Evolutionary conservation across 371 early-diverging fungal species (phyloP).

Genomic region (Homolaphlyctis polyrhiza): DNA sequence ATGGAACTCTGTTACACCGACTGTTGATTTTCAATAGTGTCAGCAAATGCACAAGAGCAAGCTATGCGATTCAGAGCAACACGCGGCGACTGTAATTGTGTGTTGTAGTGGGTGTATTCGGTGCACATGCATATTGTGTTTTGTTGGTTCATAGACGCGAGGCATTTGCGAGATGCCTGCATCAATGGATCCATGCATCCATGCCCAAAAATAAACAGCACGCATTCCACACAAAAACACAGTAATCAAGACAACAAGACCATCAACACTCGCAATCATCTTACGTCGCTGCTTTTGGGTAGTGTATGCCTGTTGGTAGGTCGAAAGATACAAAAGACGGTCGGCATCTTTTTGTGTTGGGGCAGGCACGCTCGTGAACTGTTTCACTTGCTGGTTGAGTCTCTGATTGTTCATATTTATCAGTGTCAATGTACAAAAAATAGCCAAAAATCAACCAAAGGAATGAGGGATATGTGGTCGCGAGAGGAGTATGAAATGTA

Average conservation of each 20-base stretch:
- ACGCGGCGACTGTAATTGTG: neutral
- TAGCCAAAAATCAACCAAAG: too few species aligned
- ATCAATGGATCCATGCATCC: too few species aligned
- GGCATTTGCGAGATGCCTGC: too few species aligned
- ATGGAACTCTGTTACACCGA: constrained; percentile 2
- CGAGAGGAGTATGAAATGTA: too few species aligned
- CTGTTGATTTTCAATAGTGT: neutral
- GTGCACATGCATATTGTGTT: neutral
- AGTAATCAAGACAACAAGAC: too few species aligned
- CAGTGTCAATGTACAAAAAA: neutral
- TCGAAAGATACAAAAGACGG: constrained; percentile 8
- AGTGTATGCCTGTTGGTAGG: constrained; percentile 13
- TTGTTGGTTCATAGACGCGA: too few species aligned
- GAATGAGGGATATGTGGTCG: too few species aligned
- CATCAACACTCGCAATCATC: too few species aligned
- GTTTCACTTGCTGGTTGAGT: neutral
- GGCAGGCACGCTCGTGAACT: neutral
- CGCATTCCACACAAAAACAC: neutral
- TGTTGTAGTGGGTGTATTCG: neutral
- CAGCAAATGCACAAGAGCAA: neutral
- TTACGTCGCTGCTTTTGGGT: neutral
- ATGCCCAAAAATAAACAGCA: neutral
- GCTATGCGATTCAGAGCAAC: too few species aligned
- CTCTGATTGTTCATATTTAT: neutral
- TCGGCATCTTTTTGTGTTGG: constrained; percentile 12